phyloP scores from a whole-genome alignment of 495 filamentous ascomycete genomes.

The Sporormia fimetaria region DNA sequence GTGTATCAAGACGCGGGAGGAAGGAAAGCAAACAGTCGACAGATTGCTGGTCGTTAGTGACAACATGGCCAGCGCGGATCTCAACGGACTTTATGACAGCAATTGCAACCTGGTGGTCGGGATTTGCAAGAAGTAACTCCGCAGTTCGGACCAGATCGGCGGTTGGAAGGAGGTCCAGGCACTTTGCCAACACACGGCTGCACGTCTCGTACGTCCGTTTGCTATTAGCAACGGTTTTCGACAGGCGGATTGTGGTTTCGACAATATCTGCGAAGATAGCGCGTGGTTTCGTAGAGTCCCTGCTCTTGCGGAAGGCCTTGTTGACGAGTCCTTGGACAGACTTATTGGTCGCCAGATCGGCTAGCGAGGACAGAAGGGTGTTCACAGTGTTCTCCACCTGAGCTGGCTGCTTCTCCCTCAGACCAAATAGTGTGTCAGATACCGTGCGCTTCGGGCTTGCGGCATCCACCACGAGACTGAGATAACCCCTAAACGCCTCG shows the following conservation, averaged over 20 bases:
- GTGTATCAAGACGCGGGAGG: constrained; percentile 59
- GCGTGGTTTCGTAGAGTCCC: constrained; percentile 11
- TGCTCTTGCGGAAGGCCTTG: constrained; percentile 9
- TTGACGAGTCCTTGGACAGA: constrained; percentile 18
- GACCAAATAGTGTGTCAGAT: constrained; percentile 55
- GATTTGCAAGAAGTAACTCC: constrained; percentile 60
- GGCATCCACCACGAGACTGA: constrained; percentile 60
- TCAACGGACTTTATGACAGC: constrained; percentile 73
- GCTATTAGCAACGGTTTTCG: constrained; percentile 7
- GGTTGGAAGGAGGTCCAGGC: constrained; percentile 69
- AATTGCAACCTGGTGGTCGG: constrained; percentile 57
- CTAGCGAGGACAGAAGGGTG: constrained; percentile 51
- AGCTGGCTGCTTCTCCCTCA: constrained; percentile 48
- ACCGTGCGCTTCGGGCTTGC: constrained; percentile 58
- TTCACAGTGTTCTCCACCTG: constrained; percentile 49
- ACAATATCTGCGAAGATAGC: constrained; percentile 38
- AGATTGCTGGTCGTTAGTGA: constrained; percentile 51
- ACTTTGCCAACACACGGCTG: constrained; percentile 55
- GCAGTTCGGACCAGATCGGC: constrained; percentile 76
- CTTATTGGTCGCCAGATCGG: constrained; percentile 44
- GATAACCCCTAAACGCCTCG: constrained; percentile 37
- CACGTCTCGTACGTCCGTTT: constrained; percentile 45
- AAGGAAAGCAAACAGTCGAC: constrained; percentile 71
- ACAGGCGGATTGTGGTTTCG: constrained; percentile 38
- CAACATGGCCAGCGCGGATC: constrained; percentile 56